Evolutionary conservation across 208 protist species (phyloP), one percentile per base, ranked within the genome.

Genomic region (Trypanosoma lewisi): DNA sequence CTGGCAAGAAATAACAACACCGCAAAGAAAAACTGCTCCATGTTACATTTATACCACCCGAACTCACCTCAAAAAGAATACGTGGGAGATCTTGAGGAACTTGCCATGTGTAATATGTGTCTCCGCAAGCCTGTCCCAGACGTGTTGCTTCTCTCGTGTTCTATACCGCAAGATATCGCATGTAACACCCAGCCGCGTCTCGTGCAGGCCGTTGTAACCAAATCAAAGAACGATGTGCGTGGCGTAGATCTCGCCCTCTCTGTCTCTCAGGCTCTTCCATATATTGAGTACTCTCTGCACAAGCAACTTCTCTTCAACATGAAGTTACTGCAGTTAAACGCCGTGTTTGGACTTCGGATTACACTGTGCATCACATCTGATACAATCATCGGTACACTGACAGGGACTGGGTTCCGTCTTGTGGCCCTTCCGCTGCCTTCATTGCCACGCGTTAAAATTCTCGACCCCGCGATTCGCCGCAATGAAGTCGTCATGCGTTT

Each of bases 281-380:
- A 86, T 49, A 84, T 96, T 45, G 93, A 96, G 75, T 95, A 89
- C 59, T 75, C 90, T 9, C 55, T 97, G 58, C 87, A 97, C 62
- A 88, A 91, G 56, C 90, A 97, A 73, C 81, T 97, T 2, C 52
- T 97, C 50, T 91, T 95, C 58, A 77, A 91, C 41, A 78, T 97
- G 9, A 84, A 85, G 1, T 67, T 96, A 21, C 75, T 82, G 56
- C 49, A 81, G 64, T 62, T 94, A 33, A 97, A 97, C 72, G 82
- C 87, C 23, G 91, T 86, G 48, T 96, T 97, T 75, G 73, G 83
- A 14, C 63, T 96, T 34, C 73, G 77, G 0, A 79, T 96, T 31
- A 83, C 83, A 2, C 78, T 97, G 48, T 74, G 82, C 16, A 67
- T 97, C 0, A 78, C 82, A 5, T 70, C 73, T 4, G 80, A 89